phyloP scores from a whole-genome alignment of 2,329 filamentous ascomycete species.

The Colletotrichum orbiculare region DNA sequence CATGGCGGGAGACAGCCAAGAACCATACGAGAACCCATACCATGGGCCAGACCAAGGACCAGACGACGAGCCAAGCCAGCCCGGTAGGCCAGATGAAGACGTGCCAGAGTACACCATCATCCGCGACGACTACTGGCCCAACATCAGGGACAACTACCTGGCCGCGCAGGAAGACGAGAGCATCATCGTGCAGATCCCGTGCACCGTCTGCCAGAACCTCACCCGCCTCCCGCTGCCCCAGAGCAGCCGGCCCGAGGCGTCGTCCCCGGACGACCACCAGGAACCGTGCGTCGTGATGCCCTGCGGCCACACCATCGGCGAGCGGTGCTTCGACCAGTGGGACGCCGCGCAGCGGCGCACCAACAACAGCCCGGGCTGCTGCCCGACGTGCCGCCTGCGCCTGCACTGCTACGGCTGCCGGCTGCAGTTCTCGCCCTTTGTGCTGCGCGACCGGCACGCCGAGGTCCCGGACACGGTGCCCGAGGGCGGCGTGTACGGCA shows the following conservation, averaged over 20 bases:
- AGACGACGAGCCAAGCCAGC: too few relatives aligned
- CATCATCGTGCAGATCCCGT: background rate
- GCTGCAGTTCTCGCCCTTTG: background rate
- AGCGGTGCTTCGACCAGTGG: conserved; percentile 1
- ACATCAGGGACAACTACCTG: background rate
- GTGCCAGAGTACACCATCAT: background rate
- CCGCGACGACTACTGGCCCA: conserved; percentile 3
- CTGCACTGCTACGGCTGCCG: background rate
- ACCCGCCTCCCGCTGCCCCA: background rate
- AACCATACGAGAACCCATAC: background rate
- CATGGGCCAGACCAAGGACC: background rate
- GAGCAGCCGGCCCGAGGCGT: background rate
- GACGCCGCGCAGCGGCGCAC: background rate
- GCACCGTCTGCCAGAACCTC: background rate
- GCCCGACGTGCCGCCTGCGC: background rate
- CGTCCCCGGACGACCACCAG: background rate
- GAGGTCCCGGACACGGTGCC: background rate
- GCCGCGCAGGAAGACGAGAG: background rate
- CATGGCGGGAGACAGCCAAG: too few relatives aligned
- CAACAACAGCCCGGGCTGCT: background rate
- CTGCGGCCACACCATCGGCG: conserved; percentile 12
- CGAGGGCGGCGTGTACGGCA: background rate
- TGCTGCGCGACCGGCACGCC: background rate
- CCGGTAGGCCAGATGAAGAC: background rate
- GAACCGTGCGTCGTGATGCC: background rate